Evolutionary conservation across 2,329 filamentous ascomycete genomes (phyloP).

Genomic region (Penicillium sp.): DNA sequence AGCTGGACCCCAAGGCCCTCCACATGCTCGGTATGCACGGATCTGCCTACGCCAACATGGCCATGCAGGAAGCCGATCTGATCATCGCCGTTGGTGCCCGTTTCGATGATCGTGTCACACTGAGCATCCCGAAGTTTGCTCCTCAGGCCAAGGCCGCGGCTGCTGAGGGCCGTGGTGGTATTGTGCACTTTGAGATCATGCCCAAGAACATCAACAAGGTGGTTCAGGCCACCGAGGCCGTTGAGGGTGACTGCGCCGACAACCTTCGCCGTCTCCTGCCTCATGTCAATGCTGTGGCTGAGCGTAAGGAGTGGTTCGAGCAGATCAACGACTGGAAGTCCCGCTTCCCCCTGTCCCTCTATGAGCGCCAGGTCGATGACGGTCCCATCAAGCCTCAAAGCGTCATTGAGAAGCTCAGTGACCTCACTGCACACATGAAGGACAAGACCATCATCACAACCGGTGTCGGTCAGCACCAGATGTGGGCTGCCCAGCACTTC

Average conservation of each 20-base stretch:
- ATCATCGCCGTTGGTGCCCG: constrained; percentile 90
- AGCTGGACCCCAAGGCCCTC: constrained; percentile 86
- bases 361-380: constrained; percentile 68
- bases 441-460: constrained; percentile 82
- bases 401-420: constrained; percentile 82
- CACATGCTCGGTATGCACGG: constrained; percentile 99
- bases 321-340: constrained; percentile 89
- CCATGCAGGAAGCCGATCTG: constrained; percentile 93
- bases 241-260: constrained; percentile 82
- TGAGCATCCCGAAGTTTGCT: constrained; percentile 76
- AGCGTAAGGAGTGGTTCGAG: constrained; percentile 78
- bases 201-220: constrained; percentile 99
- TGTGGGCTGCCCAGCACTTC: constrained; percentile 98
- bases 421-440: constrained; percentile 74
- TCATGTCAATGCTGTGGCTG: constrained; percentile 57
- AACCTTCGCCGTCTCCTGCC: constrained; percentile 75
- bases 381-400: constrained; percentile 92
- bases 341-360: constrained; percentile 78
- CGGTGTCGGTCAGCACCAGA: constrained; percentile 96
- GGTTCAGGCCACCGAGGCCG: constrained; percentile 88
- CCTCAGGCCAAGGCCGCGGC: constrained; percentile 82
- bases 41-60: constrained; percentile 93
- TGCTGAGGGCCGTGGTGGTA: constrained; percentile 79
- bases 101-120: constrained; percentile 93
- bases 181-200: constrained; percentile 97